phyloP scores from a whole-genome alignment of 257 asterid genomes.

The Solanum gracilifrons region DNA sequence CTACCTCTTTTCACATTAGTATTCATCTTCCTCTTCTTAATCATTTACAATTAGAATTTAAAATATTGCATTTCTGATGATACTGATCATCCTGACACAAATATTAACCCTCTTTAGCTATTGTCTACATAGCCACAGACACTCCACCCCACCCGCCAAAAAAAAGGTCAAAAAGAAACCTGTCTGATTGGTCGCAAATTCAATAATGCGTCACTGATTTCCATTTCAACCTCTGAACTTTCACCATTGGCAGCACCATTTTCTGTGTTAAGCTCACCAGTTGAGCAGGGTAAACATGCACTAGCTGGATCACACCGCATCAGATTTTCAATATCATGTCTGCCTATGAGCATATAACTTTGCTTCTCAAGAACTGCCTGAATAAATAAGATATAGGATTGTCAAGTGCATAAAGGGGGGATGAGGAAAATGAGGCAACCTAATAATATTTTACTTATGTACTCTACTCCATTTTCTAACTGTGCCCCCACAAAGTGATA shows the following conservation, averaged over 20 bases:
- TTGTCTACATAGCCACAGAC: background rate
- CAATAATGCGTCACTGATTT: conserved; percentile 61
- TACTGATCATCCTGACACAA: background rate
- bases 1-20: background rate
- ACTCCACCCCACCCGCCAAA: background rate
- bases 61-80: background rate
- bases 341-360: conserved; percentile 97
- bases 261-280: conserved; percentile 36
- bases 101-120: background rate
- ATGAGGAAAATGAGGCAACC: background rate
- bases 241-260: conserved; percentile 41
- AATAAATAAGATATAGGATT: background rate
- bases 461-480: background rate
- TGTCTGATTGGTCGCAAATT: conserved; percentile 88
- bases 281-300: conserved; percentile 58
- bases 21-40: background rate
- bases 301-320: conserved; percentile 84
- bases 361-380: conserved; percentile 99
- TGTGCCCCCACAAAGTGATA: background rate
- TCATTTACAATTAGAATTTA: background rate
- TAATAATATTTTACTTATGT: background rate
- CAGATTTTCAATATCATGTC: conserved; percentile 88
- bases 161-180: conserved; percentile 25
- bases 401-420: background rate
- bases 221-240: conserved; percentile 50